Conservation (phyloP, 176 grass and related monocot species). For the Pontederia crassipes region DNA sequence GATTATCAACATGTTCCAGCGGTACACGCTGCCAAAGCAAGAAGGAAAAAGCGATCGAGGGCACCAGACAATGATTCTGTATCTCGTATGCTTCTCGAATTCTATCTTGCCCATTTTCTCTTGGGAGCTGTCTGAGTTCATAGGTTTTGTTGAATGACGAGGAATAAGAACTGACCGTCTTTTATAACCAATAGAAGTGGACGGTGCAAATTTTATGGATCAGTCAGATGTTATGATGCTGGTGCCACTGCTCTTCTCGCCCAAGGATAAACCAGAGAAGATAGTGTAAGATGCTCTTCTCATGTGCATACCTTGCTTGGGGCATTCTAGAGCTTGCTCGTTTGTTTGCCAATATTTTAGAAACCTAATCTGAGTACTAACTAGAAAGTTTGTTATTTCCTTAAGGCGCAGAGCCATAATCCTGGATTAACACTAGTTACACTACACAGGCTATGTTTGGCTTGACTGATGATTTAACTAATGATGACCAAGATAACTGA, state of each 20-base stretch:
- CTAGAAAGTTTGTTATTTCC: too few species aligned
- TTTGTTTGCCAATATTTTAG: too few species aligned
- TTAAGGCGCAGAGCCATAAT: too few species aligned
- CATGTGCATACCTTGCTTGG: not conserved
- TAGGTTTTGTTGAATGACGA: constrained; percentile 17
- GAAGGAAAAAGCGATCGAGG: constrained; percentile 43
- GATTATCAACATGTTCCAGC: constrained; percentile 84
- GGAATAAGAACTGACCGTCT: constrained; percentile 5
- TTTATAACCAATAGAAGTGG: constrained; percentile 26
- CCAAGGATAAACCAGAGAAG: constrained; percentile 69
- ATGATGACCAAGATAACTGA: too few species aligned
- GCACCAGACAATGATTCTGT: constrained; percentile 14
- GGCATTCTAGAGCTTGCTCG: too few species aligned
- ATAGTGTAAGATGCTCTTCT: constrained; percentile 54
- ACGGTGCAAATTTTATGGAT: constrained; percentile 34
- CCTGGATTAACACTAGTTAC: too few species aligned
- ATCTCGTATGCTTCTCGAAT: not conserved
- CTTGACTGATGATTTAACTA: too few species aligned
- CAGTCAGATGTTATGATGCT: constrained; percentile 76
- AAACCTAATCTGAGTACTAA: too few species aligned
- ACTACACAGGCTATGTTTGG: too few species aligned
- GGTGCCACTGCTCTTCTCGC: constrained; percentile 68
- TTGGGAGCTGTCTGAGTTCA: not conserved
- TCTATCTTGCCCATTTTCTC: not conserved
- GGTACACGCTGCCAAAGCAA: constrained; percentile 55